Evolutionary conservation across 495 filamentous ascomycete genomes (phyloP).

Genomic region (Rostrohypoxylon terebratum): DNA sequence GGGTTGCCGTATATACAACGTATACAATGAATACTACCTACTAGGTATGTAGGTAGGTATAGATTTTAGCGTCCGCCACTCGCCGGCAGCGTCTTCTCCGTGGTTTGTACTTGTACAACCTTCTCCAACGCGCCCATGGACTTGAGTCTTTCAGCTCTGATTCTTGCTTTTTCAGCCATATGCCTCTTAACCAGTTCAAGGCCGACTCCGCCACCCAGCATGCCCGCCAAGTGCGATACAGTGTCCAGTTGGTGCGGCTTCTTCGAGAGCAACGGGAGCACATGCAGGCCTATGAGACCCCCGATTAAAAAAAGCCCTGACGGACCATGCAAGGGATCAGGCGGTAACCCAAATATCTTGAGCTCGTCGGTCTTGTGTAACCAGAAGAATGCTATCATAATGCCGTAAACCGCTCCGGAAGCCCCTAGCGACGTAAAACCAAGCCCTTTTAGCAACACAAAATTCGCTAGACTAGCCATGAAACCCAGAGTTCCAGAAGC

Average conservation of each 20-base stretch:
- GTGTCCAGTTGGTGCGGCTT: slow-evolving; percentile 66
- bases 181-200: slow-evolving; percentile 46
- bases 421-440: slow-evolving; percentile 70
- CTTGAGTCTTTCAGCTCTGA: slow-evolving; percentile 42
- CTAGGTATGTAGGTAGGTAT: no score
- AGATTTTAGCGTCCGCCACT: slow-evolving; percentile 10
- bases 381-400: slow-evolving; percentile 76
- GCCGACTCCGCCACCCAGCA: slow-evolving; percentile 61
- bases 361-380: slow-evolving; percentile 67
- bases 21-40: no score
- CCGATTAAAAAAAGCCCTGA: slow-evolving; percentile 63
- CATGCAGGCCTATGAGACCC: slow-evolving; percentile 59
- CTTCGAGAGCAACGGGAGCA: slow-evolving; percentile 56
- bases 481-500: slow-evolving; percentile 74
- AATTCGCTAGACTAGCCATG: slow-evolving; percentile 68
- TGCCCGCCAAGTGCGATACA: slow-evolving; percentile 78
- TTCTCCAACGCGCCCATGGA: slow-evolving; percentile 34
- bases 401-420: slow-evolving; percentile 76
- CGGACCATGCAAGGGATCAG: slow-evolving; percentile 62
- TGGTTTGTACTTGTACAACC: slow-evolving; percentile 27
- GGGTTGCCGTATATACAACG: slow-evolving; percentile 13
- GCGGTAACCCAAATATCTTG: slow-evolving; percentile 63
- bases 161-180: slow-evolving; percentile 44
- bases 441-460: slow-evolving; percentile 63
- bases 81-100: slow-evolving; percentile 1